Evolutionary conservation across 2,329 filamentous ascomycete genomes (phyloP).

Genomic region (Venturia pyrina): DNA sequence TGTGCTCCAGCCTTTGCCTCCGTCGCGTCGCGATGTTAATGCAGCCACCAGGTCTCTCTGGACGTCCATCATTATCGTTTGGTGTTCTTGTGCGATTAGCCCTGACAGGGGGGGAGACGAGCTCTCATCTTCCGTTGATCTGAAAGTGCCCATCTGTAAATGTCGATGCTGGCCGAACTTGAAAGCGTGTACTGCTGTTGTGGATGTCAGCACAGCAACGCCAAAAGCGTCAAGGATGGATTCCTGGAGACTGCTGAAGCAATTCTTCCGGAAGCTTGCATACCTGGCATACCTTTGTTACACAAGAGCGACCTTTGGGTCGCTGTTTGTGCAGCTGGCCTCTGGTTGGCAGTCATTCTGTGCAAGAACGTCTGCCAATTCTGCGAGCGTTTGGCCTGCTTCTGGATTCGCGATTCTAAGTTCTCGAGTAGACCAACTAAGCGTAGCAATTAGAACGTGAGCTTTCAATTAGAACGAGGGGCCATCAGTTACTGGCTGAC

Average conservation of each 20-base stretch:
- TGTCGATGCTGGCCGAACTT: constrained; percentile 8
- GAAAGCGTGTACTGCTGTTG: background rate
- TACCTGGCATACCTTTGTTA: background rate
- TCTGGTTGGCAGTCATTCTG: constrained; percentile 1
- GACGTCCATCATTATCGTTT: background rate
- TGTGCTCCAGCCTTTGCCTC: constrained; percentile 6
- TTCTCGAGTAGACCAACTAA: constrained; percentile 52
- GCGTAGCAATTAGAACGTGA: background rate
- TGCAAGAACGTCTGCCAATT: constrained; percentile 59
- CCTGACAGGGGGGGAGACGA: background rate
- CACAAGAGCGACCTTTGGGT: background rate
- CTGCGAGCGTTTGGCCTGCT: constrained; percentile 57
- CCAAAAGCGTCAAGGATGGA: background rate
- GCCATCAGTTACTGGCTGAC: background rate
- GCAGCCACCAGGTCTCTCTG: background rate
- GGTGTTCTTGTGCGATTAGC: background rate
- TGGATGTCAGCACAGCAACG: background rate
- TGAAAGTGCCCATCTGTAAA: background rate
- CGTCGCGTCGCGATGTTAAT: constrained; percentile 1
- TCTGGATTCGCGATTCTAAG: constrained; percentile 56
- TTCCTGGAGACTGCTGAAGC: background rate
- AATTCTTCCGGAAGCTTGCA: background rate
- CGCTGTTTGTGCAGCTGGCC: background rate
- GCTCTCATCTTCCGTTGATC: background rate
- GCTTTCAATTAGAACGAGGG: background rate